Conservation (phyloP, 768 basidiomycete species). For the Rhodocollybia butyracea region DNA sequence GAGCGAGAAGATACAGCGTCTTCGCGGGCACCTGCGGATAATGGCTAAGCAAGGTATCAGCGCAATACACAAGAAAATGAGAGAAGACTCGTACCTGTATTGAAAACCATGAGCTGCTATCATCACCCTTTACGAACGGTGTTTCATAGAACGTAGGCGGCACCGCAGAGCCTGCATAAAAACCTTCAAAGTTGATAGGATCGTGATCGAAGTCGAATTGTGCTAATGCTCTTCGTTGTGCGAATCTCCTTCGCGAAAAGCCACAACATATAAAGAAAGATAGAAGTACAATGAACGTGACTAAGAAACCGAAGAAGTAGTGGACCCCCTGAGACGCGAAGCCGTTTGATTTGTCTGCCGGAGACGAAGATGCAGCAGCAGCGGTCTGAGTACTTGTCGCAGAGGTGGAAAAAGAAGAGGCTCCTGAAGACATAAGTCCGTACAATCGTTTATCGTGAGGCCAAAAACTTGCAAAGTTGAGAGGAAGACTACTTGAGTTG, state of each 20-base stretch:
- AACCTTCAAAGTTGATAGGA: background rate
- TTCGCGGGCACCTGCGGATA: background rate
- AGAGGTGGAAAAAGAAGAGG: background rate
- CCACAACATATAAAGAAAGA: constrained; percentile 52
- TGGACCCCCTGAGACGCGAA: constrained; percentile 30
- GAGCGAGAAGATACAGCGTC: background rate
- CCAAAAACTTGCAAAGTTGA: background rate
- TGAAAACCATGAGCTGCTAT: constrained; percentile 9
- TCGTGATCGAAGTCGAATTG: background rate
- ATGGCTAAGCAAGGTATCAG: background rate
- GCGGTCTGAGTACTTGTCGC: background rate
- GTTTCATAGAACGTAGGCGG: constrained; percentile 15
- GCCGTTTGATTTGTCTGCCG: background rate
- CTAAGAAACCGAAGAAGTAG: constrained; percentile 52
- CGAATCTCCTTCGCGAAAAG: constrained; percentile 39
- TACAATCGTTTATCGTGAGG: background rate
- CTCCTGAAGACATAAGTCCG: background rate
- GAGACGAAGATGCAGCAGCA: background rate
- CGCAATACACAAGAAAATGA: background rate
- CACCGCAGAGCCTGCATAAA: background rate
- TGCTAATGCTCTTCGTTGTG: constrained; percentile 20
- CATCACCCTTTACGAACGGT: constrained; percentile 8
- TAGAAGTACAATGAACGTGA: constrained; percentile 44
- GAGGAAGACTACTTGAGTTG: background rate
- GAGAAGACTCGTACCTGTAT: constrained; percentile 17